Percentiles rank a stretch among this genome's conserved stretches.
Evolutionary conservation across 2,329 filamentous ascomycete species (phyloP).

Genomic region (Beauveria sp.): DNA sequence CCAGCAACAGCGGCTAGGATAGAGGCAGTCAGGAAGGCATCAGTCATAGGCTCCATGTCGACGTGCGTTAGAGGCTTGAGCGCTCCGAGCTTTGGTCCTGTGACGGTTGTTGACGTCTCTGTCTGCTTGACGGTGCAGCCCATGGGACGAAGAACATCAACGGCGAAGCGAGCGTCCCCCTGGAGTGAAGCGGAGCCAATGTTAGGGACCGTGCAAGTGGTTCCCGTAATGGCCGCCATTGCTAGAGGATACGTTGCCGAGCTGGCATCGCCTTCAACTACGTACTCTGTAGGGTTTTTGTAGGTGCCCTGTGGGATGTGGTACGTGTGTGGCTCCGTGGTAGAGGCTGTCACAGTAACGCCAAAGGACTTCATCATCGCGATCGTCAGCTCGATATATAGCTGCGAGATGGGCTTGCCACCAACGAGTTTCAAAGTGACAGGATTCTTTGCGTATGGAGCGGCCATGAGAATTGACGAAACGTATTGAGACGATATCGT

Average conservation of each 20-base stretch:
- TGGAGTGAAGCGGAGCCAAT: slow-evolving; percentile 89
- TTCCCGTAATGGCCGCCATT: slow-evolving; percentile 90
- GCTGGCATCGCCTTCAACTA: slow-evolving; percentile 93
- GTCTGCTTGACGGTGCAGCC: slow-evolving; percentile 86
- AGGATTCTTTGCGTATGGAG: slow-evolving; percentile 89
- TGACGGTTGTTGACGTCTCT: slow-evolving; percentile 81
- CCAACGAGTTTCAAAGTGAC: slow-evolving; percentile 86
- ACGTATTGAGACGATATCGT: slow-evolving; percentile 99
- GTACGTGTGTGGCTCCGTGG: slow-evolving; percentile 81
- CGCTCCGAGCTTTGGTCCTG: slow-evolving; percentile 67
- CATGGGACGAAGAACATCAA: slow-evolving; percentile 87
- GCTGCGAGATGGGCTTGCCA: slow-evolving; percentile 95
- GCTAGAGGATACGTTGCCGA: slow-evolving; percentile 95
- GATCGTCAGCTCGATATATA: slow-evolving; percentile 98
- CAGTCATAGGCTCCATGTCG: slow-evolving; percentile 99
- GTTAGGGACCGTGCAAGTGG: slow-evolving; percentile 91
- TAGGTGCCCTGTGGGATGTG: slow-evolving; percentile 83
- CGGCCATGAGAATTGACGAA: slow-evolving; percentile 92
- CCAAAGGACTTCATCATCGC: slow-evolving; percentile 96
- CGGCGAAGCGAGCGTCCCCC: slow-evolving; percentile 88
- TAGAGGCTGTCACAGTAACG: slow-evolving; percentile 67
- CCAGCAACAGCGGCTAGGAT: slow-evolving; percentile 84
- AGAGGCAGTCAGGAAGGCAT: slow-evolving; percentile 92
- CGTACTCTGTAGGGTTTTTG: slow-evolving; percentile 75
- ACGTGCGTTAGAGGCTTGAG: slow-evolving; percentile 72